Evolutionary conservation across 169 alveolate species (phyloP), one percentile per base, ranked within the genome.

Genomic region (Theileria parva): DNA sequence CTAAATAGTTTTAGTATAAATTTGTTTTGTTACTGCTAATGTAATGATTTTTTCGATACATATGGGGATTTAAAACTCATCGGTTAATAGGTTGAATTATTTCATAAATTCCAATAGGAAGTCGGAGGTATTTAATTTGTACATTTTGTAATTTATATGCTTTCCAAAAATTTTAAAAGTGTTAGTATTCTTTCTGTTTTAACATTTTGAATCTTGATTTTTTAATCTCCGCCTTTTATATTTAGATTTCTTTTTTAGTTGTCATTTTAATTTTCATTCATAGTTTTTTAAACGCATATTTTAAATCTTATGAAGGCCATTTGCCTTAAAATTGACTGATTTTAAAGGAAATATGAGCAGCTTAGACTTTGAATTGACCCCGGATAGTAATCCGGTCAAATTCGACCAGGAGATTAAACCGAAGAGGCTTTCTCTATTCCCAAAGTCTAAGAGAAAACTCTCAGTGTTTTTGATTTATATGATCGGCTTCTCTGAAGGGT

Each of bases 401-500:
- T 57, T 73, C 48, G 63, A 59, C 3, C 27, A 21, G 37, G 80
- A 51, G 11, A 28, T 17, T 17, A 23, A 27, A 17, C 63, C 30
- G 3, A 15, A 37, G 3, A 59, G 34, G 7, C 7, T 17, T 44
- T 30, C 34, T 17, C 19, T 28, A 28, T 17, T 59, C 8, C 69
- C 69, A 15, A 73, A 30, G 44, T 28, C 28, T 59, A 61, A 15
- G 89, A 75, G 63, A 64, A 77, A 30, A 77, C 87, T 34, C 77
- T 75, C 72, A 13, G 19, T 73, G 13, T 64, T 88, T 11, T 74
- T 88, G 65, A 91, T 89, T 23, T 94, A 93, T 78, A 80, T 94
- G 68, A 94, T 94, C 57, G 97, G 97, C 11, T 93, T 94, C 77
- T 94, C 97, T 13, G 97, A 94, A 80, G 97, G 97, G 27, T 85